Evolutionary conservation across 352 stramenopile species (phyloP).

Genomic region (Phytophthora fragariae): DNA sequence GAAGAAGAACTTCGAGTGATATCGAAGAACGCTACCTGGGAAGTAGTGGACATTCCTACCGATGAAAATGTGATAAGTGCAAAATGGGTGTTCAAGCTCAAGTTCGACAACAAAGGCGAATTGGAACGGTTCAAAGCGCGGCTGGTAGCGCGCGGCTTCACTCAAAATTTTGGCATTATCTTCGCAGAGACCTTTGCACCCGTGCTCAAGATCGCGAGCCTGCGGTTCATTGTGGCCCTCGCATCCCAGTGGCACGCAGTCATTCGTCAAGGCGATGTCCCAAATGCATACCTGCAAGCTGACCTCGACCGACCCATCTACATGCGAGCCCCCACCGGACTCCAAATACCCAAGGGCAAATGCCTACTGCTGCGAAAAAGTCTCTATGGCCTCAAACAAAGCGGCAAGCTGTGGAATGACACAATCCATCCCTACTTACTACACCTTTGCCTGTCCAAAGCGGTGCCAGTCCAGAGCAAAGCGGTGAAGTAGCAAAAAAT

Average conservation of each 20-base stretch:
- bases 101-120: constrained; percentile 5
- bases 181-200: not conserved
- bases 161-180: not conserved
- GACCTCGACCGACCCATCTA: not conserved
- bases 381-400: not conserved
- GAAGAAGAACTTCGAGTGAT: not conserved
- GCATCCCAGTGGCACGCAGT: no score
- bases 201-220: no score
- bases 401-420: not conserved
- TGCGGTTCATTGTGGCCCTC: no score
- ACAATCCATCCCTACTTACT: not conserved
- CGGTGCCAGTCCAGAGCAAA: no score
- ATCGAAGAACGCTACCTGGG: constrained; percentile 1
- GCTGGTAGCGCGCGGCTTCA: not conserved
- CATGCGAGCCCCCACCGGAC: not conserved
- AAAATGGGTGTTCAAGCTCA: constrained; percentile 2
- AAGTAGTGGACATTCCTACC: constrained; percentile 2
- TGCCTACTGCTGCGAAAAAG: not conserved
- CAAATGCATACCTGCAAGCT: not conserved
- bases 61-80: not conserved
- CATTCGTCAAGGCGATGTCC: not conserved
- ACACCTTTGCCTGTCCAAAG: no score
- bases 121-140: constrained; percentile 11
- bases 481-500: no score
- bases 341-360: not conserved